phyloP scores from a whole-genome alignment of 805 yeast genomes.

The Trichomonascus vanleenenianus region DNA sequence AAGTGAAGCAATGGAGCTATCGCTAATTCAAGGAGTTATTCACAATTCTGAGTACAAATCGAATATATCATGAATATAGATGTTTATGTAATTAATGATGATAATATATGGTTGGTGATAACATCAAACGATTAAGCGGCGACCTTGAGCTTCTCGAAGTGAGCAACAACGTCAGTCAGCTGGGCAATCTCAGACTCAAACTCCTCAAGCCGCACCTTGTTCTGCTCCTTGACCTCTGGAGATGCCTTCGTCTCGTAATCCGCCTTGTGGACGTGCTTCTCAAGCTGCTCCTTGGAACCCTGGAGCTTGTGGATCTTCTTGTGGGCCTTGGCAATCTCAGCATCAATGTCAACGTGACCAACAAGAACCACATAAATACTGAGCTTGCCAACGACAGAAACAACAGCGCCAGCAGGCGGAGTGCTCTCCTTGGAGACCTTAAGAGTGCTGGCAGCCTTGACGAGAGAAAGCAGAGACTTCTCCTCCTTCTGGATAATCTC shows the following conservation, averaged over 20 bases:
- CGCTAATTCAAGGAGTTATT: too few species aligned
- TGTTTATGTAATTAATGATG: neutral
- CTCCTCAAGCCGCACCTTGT: constrained; percentile 58
- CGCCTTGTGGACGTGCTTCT: constrained; percentile 58
- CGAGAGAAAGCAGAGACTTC: constrained; percentile 82
- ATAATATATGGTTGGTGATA: neutral
- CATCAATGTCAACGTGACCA: constrained; percentile 90
- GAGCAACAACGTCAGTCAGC: constrained; percentile 73
- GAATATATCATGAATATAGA: neutral
- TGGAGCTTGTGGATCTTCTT: constrained; percentile 64
- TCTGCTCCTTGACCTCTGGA: constrained; percentile 70
- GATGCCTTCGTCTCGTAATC: constrained; percentile 87
- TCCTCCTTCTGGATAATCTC: constrained; percentile 60
- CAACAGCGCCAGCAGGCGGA: constrained; percentile 86
- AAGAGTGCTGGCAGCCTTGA: constrained; percentile 80
- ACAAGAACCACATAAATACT: constrained; percentile 86
- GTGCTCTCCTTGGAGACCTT: constrained; percentile 50
- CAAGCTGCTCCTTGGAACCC: constrained; percentile 52
- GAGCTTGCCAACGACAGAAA: constrained; percentile 70
- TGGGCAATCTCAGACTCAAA: constrained; percentile 84
- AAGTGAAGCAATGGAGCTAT: too few species aligned
- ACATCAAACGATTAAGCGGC: constrained; percentile 24
- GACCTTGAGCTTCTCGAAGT: constrained; percentile 72
- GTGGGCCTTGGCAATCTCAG: constrained; percentile 76
- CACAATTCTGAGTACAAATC: neutral